A percentile compares a stretch with the other conserved stretches of the same genome.
Evolutionary conservation across 2,329 filamentous ascomycete species (phyloP).

Genomic region (Cladosporium cucumerinum): DNA sequence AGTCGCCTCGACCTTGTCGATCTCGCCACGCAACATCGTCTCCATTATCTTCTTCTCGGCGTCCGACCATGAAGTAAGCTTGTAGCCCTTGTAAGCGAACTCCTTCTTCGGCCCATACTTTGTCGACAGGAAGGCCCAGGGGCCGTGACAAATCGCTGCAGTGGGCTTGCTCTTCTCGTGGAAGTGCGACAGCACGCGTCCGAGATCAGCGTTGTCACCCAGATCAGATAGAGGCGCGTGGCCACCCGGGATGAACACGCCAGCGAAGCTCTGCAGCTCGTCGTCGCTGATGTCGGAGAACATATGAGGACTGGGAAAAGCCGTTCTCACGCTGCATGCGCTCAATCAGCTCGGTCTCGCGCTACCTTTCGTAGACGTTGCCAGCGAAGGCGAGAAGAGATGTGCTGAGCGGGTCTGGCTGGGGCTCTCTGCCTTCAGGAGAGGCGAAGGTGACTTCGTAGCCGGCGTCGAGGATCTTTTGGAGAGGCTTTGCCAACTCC

Average conservation of each 20-base stretch:
- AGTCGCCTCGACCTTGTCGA: slow-evolving; percentile 42
- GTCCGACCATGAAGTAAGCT: slow-evolving; percentile 46
- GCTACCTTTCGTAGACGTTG: slow-evolving; percentile 45
- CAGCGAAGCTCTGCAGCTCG: slow-evolving; percentile 39
- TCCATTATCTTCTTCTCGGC: slow-evolving; percentile 48
- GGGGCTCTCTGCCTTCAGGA: slow-evolving; percentile 41
- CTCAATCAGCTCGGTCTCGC: slow-evolving; percentile 42
- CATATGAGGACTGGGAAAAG: slow-evolving; percentile 37
- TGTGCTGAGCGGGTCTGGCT: slow-evolving; percentile 43
- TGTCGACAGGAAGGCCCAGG: slow-evolving; percentile 45
- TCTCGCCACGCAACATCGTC: slow-evolving; percentile 42
- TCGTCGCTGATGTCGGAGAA: slow-evolving; percentile 41
- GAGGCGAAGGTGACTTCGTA: slow-evolving; percentile 48
- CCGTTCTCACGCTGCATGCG: slow-evolving; percentile 47
- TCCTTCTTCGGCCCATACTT: slow-evolving; percentile 34
- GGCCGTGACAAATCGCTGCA: slow-evolving; percentile 47
- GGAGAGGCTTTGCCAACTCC: slow-evolving; percentile 40
- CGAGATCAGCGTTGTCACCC: slow-evolving; percentile 42
- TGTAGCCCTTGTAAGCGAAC: slow-evolving; percentile 47
- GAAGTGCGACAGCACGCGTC: slow-evolving; percentile 43
- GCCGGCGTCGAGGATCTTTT: slow-evolving; percentile 36
- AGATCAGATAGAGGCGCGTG: slow-evolving; percentile 46
- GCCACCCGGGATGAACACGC: slow-evolving; percentile 46
- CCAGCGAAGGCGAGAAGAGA: slow-evolving; percentile 44
- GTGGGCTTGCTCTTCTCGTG: slow-evolving; percentile 43